Evolutionary conservation across 345 rosid species (phyloP).

Genomic region (Luvunga scandens): DNA sequence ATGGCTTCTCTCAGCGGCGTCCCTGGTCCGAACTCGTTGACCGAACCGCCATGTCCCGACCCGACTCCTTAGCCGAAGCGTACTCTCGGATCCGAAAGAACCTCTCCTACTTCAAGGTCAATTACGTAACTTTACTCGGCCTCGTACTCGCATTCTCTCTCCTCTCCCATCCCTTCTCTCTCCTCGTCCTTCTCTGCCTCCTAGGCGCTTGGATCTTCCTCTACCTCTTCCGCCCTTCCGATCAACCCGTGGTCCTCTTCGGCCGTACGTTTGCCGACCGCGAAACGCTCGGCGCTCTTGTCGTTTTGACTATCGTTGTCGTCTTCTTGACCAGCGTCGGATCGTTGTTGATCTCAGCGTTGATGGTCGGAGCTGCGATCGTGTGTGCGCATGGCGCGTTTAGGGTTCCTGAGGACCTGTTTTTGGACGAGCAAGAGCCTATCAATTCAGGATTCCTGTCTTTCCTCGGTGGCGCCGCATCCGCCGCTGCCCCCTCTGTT

Average conservation of each 20-base stretch:
- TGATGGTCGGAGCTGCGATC: slow-evolving; percentile 63
- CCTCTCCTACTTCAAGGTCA: slow-evolving; percentile 66
- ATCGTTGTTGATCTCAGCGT: slow-evolving; percentile 63
- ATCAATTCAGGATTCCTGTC: slow-evolving; percentile 58
- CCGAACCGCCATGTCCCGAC: slow-evolving; percentile 55
- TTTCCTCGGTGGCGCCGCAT: slow-evolving; percentile 63
- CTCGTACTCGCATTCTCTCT: slow-evolving; percentile 69
- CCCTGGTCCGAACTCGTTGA: slow-evolving; percentile 77
- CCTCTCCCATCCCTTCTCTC: slow-evolving; percentile 70
- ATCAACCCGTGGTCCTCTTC: slow-evolving; percentile 60
- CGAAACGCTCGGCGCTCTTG: slow-evolving; percentile 60
- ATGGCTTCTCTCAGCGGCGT: slow-evolving; percentile 72
- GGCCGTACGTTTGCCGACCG: slow-evolving; percentile 82
- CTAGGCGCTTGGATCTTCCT: slow-evolving; percentile 61
- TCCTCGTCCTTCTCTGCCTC: slow-evolving; percentile 62
- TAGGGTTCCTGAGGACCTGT: slow-evolving; percentile 83
- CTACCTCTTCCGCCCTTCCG: slow-evolving; percentile 74
- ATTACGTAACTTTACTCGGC: slow-evolving; percentile 55
- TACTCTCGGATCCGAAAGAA: slow-evolving; percentile 69
- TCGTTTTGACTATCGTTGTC: slow-evolving; percentile 52
- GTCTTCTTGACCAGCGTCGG: slow-evolving; percentile 82
- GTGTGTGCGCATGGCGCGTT: slow-evolving; percentile 82
- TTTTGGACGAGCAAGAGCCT: slow-evolving; percentile 77
- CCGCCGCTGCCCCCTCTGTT: slow-evolving; percentile 63
- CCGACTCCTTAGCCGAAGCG: slow-evolving; percentile 64